phyloP scores from a whole-genome alignment of 1,284 basidiomycete species.

The Chondrostereum purpureum region DNA sequence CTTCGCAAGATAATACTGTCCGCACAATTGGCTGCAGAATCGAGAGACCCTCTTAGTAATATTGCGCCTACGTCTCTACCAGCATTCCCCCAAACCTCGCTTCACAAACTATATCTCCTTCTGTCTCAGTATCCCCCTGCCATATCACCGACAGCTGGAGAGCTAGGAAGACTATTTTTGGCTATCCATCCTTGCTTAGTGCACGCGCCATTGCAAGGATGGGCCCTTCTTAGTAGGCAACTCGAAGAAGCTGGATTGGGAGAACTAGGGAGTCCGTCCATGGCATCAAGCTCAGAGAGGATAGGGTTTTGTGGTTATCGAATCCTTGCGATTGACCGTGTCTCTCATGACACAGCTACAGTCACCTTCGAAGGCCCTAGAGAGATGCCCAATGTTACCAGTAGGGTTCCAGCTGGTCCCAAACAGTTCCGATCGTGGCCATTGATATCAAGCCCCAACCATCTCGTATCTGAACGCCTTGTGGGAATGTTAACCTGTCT shows the following conservation, averaged over 20 bases:
- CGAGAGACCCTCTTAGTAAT: slow-evolving; percentile 41
- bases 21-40: slow-evolving; percentile 55
- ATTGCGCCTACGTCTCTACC: slow-evolving; percentile 46
- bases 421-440: slow-evolving; percentile 33
- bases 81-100: slow-evolving; percentile 57
- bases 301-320: slow-evolving; percentile 50
- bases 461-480: slow-evolving; percentile 34
- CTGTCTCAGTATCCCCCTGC: slow-evolving; percentile 44
- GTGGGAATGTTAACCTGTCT: slow-evolving; percentile 40
- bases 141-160: slow-evolving; percentile 29
- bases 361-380: slow-evolving; percentile 34
- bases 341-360: slow-evolving; percentile 30
- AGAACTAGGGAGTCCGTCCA: slow-evolving; percentile 42
- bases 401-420: slow-evolving; percentile 43
- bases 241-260: slow-evolving; percentile 48
- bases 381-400: slow-evolving; percentile 21
- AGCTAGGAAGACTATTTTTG: slow-evolving; percentile 46
- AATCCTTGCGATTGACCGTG: slow-evolving; percentile 33
- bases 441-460: slow-evolving; percentile 25
- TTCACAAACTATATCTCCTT: slow-evolving; percentile 42
- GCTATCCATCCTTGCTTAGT: slow-evolving; percentile 50
- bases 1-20: slow-evolving; percentile 51
- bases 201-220: slow-evolving; percentile 49
- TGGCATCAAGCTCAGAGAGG: slow-evolving; percentile 29
- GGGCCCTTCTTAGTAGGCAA: slow-evolving; percentile 52